Base-by-base conservation (phyloP, 2,329 filamentous ascomycete species). In the Claviceps capensis region DNA sequence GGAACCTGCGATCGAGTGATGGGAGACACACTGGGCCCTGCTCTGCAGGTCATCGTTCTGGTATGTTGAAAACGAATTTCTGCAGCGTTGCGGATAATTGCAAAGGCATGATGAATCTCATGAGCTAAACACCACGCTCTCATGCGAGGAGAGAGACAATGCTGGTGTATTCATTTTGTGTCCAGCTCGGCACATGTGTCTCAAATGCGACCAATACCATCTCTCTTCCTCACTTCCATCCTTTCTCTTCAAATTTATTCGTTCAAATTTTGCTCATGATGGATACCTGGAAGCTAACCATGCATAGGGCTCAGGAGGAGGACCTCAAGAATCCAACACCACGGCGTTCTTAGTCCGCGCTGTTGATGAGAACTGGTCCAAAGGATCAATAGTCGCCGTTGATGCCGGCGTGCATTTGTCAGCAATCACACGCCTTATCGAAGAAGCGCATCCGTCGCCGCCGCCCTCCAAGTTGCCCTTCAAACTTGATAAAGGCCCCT, bases 361-460 rank as follows among this genome's bases (percentile, higher is more conserved):
- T 4, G 76, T 85, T 9, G 79, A 83, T 34, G 79, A 85, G 50
- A 79, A 82, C 55, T 98, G 93, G 93, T 73, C 77, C 48, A 85
- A 83, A 60, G 84, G 86, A 45, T 96, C 89, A 0, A 68, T 96
- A 42, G 74, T 97, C 30, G 89, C 91, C n/a, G 85, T 98, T 50
- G 93, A 98, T 71, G 90, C 89, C 9, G 93, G 93, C 47, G 88
- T 90, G 36, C 86, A 96, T 65, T 78, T 98, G 42, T 82, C 87
- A 30, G 82, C 88, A 52, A 95, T 98, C 52, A 81, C 81, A n/a
- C 77, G 79, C 47, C 86, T 95, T 47, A 74, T 98, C 26, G 76
- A 88, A 55, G 65, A 72, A n/a, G 72, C 72, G 2, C 67, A 76
- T 16, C 68, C 69, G 2, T 61, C 60, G 44, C 59, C 63, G n/a